These are phyloP conservation scores for Skeletonema potamos DNA, from an alignment of 108 stramenopile genomes.

Conservation along the genomic window DNA sequence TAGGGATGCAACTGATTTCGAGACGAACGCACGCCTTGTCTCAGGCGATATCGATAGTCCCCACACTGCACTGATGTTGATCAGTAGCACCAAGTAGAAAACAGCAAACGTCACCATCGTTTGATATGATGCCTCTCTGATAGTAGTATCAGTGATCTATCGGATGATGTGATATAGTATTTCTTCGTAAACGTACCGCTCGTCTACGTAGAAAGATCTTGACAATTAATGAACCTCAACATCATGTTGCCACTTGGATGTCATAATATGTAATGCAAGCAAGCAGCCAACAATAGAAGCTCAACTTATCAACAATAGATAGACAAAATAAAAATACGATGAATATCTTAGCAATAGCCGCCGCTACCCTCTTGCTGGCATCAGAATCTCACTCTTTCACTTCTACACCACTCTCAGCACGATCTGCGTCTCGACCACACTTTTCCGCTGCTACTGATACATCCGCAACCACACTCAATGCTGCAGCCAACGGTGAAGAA, in stretches of 20 bases:
- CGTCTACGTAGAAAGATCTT: background rate
- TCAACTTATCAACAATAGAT: too few species aligned
- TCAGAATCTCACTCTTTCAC: background rate
- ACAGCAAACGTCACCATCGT: background rate
- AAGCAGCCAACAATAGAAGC: background rate
- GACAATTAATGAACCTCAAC: background rate
- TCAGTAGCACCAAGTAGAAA: background rate
- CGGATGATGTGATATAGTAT: background rate
- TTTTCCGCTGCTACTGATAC: background rate
- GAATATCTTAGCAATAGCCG: background rate
- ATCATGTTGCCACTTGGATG: background rate
- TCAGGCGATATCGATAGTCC: background rate
- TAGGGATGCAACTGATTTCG: background rate
- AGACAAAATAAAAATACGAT: background rate
- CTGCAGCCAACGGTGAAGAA: constrained; percentile 30
- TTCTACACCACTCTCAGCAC: background rate
- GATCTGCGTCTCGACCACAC: background rate
- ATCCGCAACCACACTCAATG: background rate
- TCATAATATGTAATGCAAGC: background rate
- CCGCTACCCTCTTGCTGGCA: background rate
- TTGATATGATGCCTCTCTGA: too few species aligned
- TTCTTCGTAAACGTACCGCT: background rate
- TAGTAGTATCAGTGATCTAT: too few species aligned
- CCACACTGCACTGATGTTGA: background rate
- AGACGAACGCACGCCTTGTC: background rate